Evolutionary conservation across 75 land plant genomes (phyloP), one percentile per base, ranked within the genome.

Genomic region (Gnetum montanum): DNA sequence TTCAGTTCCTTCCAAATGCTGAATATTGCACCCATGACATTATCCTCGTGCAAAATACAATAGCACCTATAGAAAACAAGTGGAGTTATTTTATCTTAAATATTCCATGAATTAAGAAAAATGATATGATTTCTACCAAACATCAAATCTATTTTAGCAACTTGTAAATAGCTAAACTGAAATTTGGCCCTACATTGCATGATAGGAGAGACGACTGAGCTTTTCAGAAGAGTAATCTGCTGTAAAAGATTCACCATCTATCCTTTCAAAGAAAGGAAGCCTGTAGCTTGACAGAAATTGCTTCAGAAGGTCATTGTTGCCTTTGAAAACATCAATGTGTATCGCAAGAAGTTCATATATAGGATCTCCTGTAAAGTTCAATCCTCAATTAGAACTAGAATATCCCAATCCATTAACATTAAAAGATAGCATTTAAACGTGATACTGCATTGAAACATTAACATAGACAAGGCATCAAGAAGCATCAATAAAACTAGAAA

Each of bases 361-460:
- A 20, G 92, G 92, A 72, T 95, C 99, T 19, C 96, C 99, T 95
- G 64, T n/a, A n/a, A n/a, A n/a, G n/a, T n/a, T n/a, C n/a, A n/a
- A n/a, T n/a, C n/a, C n/a, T n/a, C n/a, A 26, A 49, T 52, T 61
- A 55, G 31, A 45, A 41, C 34, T 43, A 49, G 34, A n/a, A n/a
- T n/a, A n/a, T n/a, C n/a, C n/a, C n/a, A n/a, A n/a, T n/a, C n/a
- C n/a, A n/a, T n/a, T n/a, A n/a, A n/a, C n/a, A n/a, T n/a, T n/a
- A n/a, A n/a, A n/a, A n/a, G n/a, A n/a, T n/a, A n/a, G n/a, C n/a
- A n/a, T n/a, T n/a, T n/a, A n/a, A n/a, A n/a, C n/a, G n/a, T n/a
- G n/a, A n/a, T n/a, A n/a, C n/a, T n/a, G n/a, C n/a, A n/a, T n/a
- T n/a, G n/a, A n/a, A n/a, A n/a, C n/a, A n/a, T n/a, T n/a, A n/a